Base-by-base conservation (phyloP, 31 red algal genomes). In the Porphyra umbilicalis region DNA sequence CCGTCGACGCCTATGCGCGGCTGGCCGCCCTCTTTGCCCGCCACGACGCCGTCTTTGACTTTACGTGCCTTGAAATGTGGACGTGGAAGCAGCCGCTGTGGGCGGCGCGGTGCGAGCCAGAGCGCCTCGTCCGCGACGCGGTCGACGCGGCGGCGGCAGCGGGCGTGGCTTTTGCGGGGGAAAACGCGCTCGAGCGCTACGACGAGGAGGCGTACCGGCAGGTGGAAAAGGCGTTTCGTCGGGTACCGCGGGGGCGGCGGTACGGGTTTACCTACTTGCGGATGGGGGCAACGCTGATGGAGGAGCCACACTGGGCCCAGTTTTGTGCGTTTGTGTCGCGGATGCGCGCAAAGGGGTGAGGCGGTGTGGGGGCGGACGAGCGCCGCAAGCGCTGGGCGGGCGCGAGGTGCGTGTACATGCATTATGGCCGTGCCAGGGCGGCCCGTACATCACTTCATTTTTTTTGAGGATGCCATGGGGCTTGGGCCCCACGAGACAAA, bases 51-150 rank as follows among this genome's bases (percentile, higher is more conserved):
- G 79, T 88, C 0, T 81, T 88, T 32, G 84, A 89, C 80, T 97
- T 97, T 35, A 97, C 94, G 16, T 97, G 94, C 39, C 81, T 93
- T 40, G 94, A 97, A 42, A 97, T 92, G 94, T 79, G 86, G 32
- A 90, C 92, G 32, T 81, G 83, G 34, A 83, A 93, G 36, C 89
- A 97, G 78, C 87, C 90, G 9, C 75, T 34, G 33, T 34, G 82
- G n/a, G 35, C 18, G 36, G 85, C 78, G n/a, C 38, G 80, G 42
- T 95, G 81, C 82, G 77, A 75, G 36, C 92, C 92, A 3, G 75
- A 90, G 30, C 82, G 84, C 79, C 84, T 95, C 67, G 92, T 95
- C 30, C 74, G 76, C 29, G 84, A 87, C 36, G 82, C 86, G 14
- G 82, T 85, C 39, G 39, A 46, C n/a, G 37, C 76, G 67, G 91